Evolutionary conservation across 2,329 filamentous ascomycete genomes (phyloP).

Genomic region (Drechslera avenae): DNA sequence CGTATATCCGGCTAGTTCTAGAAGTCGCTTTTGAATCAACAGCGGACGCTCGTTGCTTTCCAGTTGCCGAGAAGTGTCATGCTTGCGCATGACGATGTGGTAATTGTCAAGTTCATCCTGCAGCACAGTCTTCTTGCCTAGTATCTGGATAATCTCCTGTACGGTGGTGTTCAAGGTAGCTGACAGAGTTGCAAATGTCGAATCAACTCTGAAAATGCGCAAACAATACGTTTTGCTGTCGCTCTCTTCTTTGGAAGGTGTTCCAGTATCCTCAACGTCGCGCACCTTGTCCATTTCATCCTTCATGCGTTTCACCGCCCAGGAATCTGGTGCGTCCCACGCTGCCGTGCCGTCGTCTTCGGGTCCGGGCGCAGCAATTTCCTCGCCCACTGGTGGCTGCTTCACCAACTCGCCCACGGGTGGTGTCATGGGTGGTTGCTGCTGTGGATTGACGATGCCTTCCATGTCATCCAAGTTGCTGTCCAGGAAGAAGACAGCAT

Average conservation of each 20-base stretch:
- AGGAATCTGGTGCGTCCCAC: slow-evolving; percentile 96
- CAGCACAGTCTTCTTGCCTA: slow-evolving; percentile 92
- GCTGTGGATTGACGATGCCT: slow-evolving; percentile 73
- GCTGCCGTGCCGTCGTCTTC: slow-evolving; percentile 57
- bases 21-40: slow-evolving; percentile 85
- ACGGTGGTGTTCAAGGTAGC: slow-evolving; percentile 84
- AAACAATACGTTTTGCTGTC: slow-evolving; percentile 84
- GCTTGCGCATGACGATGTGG: slow-evolving; percentile 92
- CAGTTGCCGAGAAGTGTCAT: slow-evolving; percentile 84
- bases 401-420: slow-evolving; percentile 56
- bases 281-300: slow-evolving; percentile 65
- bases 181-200: slow-evolving; percentile 91
- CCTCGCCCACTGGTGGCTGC: slow-evolving; percentile 54
- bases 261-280: slow-evolving; percentile 72
- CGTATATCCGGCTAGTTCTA: slow-evolving; percentile 91
- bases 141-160: slow-evolving; percentile 82
- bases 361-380: slow-evolving; percentile 28
- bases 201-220: slow-evolving; percentile 90
- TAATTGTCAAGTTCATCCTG: slow-evolving; percentile 92
- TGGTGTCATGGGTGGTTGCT: slow-evolving; percentile 71
- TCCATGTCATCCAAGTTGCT: slow-evolving; percentile 90
- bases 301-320: slow-evolving; percentile 79
- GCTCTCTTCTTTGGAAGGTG: slow-evolving; percentile 72
- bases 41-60: slow-evolving; percentile 79
- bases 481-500: slow-evolving; percentile 76